A percentile compares a stretch with the other conserved stretches of the same genome.
Conservation (phyloP, 2,329 filamentous ascomycete species). For the Epichloe brachyelytri region DNA sequence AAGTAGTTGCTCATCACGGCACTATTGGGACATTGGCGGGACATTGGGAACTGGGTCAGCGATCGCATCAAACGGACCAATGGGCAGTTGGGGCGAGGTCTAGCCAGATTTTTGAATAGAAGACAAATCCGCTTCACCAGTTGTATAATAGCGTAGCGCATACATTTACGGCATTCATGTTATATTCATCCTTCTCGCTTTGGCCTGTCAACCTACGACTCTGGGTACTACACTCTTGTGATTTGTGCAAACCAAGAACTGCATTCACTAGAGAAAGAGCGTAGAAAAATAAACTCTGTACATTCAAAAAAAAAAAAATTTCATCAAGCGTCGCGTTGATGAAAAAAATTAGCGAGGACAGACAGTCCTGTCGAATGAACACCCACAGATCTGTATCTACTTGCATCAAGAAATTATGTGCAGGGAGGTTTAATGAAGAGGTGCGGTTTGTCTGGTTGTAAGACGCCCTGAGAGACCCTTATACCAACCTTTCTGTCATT, state of each 20-base stretch:
- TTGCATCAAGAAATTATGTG: too few relatives aligned
- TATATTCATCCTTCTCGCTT: not conserved
- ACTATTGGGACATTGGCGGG: conserved; percentile 87
- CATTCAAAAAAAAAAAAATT: too few relatives aligned
- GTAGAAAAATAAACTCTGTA: not conserved
- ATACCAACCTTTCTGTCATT: too few relatives aligned
- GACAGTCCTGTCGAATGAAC: too few relatives aligned
- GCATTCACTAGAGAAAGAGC: not conserved
- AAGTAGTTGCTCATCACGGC: conserved; percentile 60
- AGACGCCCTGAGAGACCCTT: too few relatives aligned
- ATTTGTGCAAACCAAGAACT: not conserved
- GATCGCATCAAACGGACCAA: conserved; percentile 51
- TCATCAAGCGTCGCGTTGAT: too few relatives aligned
- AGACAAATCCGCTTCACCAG: not conserved
- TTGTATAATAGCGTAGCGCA: not conserved
- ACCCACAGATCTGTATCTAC: too few relatives aligned
- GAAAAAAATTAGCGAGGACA: too few relatives aligned
- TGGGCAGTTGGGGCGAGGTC: conserved; percentile 71
- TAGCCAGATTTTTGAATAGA: conserved; percentile 17
- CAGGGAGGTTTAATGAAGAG: too few relatives aligned
- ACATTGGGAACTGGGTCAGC: conserved; percentile 65
- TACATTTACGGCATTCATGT: not conserved
- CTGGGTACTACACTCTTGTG: not conserved
- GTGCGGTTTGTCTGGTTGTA: too few relatives aligned
- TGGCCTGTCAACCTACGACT: not conserved